Evolutionary conservation across 2,329 filamentous ascomycete genomes (phyloP), one percentile per base, ranked within the genome.

Genomic region (Alternaria ventricosa): DNA sequence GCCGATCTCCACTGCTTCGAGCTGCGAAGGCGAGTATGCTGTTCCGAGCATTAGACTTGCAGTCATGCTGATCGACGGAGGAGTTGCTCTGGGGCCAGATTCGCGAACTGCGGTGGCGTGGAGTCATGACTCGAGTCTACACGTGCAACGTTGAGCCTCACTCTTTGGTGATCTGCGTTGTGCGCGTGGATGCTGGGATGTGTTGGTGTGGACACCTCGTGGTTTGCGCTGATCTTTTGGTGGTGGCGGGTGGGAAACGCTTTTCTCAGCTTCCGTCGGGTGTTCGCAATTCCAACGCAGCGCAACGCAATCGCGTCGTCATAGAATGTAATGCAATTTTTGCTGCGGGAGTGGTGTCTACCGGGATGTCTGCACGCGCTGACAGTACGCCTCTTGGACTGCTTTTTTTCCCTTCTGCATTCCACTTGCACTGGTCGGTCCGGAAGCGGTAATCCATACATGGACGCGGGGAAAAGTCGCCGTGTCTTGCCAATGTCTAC

Each of bases 121-220:
- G 20, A 15, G 27, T 11, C 36, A 13, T 51, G 47, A 22, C 49
- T 20, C 28, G 55, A 47, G 20, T 45, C 3, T 11, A 45, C 18
- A 45, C 36, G 36, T 41, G 36, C 27, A 47, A 58, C 55, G 54
- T 57, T 64, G 49, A 54, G 61, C 64, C 64, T 67, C 61, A 60
- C 36, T 59, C 7, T 7, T 51, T 25, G 47, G 46, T 43, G 49
- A 55, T 60, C 55, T 53, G 18, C 55, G 33, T 25, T 33, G n/a
- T 30, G 27, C 44, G 55, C 55, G 44, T 57, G 44, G 44, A 12
- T 49, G 25, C 55, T 41, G 20, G 55, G 55, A 57, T 57, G 20
- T 22, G 5, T 10, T 22, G n/a, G 22, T 13, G 20, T 53, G 15
- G 20, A 10, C n/a, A 22, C 13, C 8, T 41, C 20, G 49, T 36